Evolutionary conservation across 495 filamentous ascomycete species (phyloP).

Genomic region (Hyaloscypha variabilis): DNA sequence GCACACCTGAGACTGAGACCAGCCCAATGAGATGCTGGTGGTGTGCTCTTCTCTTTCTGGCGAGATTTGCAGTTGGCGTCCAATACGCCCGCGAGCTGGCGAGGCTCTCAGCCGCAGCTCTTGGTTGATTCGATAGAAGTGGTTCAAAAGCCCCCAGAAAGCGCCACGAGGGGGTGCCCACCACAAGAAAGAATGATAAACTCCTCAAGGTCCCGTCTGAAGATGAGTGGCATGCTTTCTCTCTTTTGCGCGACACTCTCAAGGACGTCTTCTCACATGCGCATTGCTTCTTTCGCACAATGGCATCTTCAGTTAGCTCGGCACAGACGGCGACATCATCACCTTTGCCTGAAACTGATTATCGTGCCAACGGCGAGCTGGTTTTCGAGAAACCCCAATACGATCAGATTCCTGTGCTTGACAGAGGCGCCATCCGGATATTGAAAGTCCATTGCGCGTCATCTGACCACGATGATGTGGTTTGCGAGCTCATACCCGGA

Average conservation of each 20-base stretch:
- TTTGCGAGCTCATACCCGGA: slow-evolving; percentile 10
- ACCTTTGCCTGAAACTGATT: neutral
- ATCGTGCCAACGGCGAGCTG: neutral
- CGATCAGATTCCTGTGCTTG: slow-evolving; percentile 4
- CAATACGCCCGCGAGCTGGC: no score
- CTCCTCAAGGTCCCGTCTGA: neutral
- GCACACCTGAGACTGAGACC: no score
- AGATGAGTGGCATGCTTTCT: no score
- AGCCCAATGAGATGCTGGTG: no score
- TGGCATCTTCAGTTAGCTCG: neutral
- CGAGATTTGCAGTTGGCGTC: no score
- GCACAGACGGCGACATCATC: neutral
- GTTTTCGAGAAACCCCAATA: slow-evolving; percentile 2
- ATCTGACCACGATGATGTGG: slow-evolving; percentile 3
- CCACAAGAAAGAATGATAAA: slow-evolving; percentile 1
- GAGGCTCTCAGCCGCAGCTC: no score
- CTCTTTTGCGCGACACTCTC: neutral
- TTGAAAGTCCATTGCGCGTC: slow-evolving; percentile 8
- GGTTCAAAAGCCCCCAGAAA: no score
- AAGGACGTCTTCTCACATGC: neutral
- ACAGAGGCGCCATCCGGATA: slow-evolving; percentile 10
- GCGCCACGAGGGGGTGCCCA: neutral
- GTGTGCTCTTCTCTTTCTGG: no score
- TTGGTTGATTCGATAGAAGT: no score
- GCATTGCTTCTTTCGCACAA: slow-evolving; percentile 1